phyloP scores from a whole-genome alignment of 768 basidiomycete species.

The Omphalotus guepiniiformis region DNA sequence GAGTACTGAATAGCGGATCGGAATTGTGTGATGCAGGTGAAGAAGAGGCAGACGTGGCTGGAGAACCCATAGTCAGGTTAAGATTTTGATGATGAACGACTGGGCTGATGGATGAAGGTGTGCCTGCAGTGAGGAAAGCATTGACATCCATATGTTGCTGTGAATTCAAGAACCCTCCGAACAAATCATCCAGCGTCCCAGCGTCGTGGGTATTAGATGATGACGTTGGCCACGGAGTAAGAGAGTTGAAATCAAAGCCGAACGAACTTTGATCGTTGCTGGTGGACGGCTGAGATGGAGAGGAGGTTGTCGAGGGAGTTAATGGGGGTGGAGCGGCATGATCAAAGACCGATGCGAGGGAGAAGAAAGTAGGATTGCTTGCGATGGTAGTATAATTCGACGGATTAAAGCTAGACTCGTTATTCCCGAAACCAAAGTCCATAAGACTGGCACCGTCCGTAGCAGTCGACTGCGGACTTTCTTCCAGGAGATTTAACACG shows the following conservation, averaged over 20 bases:
- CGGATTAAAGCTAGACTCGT: conserved; percentile 37
- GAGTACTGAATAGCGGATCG: conserved; percentile 13
- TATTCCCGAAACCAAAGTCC: conserved; percentile 54
- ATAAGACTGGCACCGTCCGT: conserved; percentile 56
- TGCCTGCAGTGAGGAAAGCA: conserved; percentile 25
- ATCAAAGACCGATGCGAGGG: conserved; percentile 63
- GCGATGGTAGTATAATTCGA: conserved; percentile 75
- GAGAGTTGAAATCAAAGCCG: conserved; percentile 41
- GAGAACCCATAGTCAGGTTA: conserved; percentile 19
- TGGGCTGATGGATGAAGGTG: conserved; percentile 48
- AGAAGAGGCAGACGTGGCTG: conserved; percentile 26
- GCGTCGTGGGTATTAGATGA: conserved; percentile 27
- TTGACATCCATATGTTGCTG: conserved; percentile 26
- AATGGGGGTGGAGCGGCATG: conserved; percentile 25
- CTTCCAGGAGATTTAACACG: conserved; percentile 62
- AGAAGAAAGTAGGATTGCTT: conserved; percentile 80
- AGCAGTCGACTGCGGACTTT: conserved; percentile 48
- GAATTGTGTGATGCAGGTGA: conserved; percentile 36
- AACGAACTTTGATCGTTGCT: conserved; percentile 30
- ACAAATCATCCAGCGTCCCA: conserved; percentile 42
- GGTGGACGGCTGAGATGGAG: conserved; percentile 8
- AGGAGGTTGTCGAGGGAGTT: conserved; percentile 8
- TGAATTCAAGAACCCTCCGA: conserved; percentile 32
- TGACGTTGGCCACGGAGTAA: conserved; percentile 42
- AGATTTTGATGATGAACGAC: conserved; percentile 42